phyloP scores from a whole-genome alignment of 2,329 filamentous ascomycete genomes.

The Fusarium torreyae region DNA sequence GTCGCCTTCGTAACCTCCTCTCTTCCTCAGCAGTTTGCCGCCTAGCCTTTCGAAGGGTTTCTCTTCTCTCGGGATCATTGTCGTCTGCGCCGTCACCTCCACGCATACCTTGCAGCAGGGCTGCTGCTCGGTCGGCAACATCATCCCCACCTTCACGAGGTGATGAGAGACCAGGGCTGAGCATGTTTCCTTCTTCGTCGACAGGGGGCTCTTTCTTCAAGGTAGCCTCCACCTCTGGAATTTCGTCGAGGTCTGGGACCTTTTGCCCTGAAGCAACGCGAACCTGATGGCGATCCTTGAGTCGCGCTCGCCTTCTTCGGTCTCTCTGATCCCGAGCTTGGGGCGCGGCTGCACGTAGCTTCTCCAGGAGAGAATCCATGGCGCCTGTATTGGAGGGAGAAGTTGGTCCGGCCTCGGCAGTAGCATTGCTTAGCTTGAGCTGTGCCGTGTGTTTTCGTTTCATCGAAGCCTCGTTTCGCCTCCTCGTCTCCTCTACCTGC shows the following conservation, averaged over 20 bases:
- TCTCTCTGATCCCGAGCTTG: conserved; percentile 92
- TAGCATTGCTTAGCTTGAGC: conserved; percentile 71
- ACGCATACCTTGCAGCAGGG: conserved; percentile 86
- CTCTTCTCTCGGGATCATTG: conserved; percentile 66
- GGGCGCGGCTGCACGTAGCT: conserved; percentile 91
- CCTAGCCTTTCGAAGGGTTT: conserved; percentile 72
- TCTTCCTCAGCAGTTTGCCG: conserved; percentile 87
- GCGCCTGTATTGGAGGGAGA: conserved; percentile 85
- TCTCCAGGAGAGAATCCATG: conserved; percentile 96
- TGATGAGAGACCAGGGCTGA: conserved; percentile 66
- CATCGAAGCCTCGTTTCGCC: conserved; percentile 91
- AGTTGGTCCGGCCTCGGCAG: conserved; percentile 65
- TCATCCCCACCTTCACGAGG: conserved; percentile 73
- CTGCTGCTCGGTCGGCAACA: conserved; percentile 86
- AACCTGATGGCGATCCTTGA: conserved; percentile 93
- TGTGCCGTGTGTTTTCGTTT: conserved; percentile 85
- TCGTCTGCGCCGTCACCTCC: conserved; percentile 73
- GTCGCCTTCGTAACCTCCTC: conserved; percentile 75
- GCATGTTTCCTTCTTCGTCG: conserved; percentile 65
- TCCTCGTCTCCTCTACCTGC: conserved; percentile 82
- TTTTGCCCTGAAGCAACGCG: conserved; percentile 91
- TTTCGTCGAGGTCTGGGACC: conserved; percentile 79
- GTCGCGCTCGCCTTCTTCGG: conserved; percentile 84
- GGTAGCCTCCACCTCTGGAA: conserved; percentile 67
- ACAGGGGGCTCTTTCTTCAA: conserved; percentile 56